A percentile compares a stretch with the other conserved stretches of the same genome.
phyloP scores from a whole-genome alignment of 2,329 filamentous ascomycete genomes.

The Colletotrichum limetticola region DNA sequence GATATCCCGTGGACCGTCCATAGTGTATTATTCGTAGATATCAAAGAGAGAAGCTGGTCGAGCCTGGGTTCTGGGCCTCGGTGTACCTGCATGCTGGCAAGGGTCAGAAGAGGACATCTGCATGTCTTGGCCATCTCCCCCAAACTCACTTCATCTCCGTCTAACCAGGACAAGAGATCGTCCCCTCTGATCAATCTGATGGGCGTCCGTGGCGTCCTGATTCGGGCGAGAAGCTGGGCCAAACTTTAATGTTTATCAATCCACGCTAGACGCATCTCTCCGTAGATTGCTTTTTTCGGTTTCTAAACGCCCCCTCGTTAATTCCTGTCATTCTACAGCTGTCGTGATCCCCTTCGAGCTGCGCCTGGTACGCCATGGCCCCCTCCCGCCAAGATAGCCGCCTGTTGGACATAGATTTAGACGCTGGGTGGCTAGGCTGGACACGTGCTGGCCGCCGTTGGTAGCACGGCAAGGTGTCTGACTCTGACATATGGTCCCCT shows the following conservation, averaged over 20 bases:
- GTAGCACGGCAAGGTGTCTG: neutral
- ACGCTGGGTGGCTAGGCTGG: neutral
- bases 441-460: neutral
- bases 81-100: constrained; percentile 3
- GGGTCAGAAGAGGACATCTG: constrained; percentile 4
- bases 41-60: neutral
- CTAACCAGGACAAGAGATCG: neutral
- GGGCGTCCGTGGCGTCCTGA: neutral
- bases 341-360: neutral
- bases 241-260: constrained; percentile 7
- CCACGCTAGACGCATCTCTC: neutral
- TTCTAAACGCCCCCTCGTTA: constrained; percentile 4
- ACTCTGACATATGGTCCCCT: neutral
- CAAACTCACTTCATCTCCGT: constrained; percentile 29
- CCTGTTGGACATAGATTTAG: neutral
- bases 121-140: constrained; percentile 14
- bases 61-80: neutral
- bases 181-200: neutral
- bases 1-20: neutral
- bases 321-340: neutral
- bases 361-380: neutral
- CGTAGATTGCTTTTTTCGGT: neutral
- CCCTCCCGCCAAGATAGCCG: constrained; percentile 14
- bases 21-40: neutral
- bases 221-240: neutral